A percentile compares a stretch with the other conserved stretches of the same genome.
Conservation (phyloP, 1,284 basidiomycete genomes). For the Pyrrhoderma lamaoense region DNA sequence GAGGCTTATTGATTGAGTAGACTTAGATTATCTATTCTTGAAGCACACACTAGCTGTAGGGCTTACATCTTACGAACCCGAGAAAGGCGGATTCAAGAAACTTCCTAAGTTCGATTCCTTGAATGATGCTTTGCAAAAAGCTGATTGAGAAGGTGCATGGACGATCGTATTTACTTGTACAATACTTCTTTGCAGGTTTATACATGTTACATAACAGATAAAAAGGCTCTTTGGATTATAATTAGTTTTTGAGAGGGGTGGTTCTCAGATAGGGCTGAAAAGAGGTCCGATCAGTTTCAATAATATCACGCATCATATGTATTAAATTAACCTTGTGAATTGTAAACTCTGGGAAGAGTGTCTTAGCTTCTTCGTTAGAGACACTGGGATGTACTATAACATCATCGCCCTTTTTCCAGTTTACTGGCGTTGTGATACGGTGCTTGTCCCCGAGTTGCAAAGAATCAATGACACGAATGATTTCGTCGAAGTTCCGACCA, state of each 20-base stretch:
- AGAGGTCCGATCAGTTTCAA: background rate
- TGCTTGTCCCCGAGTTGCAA: constrained; percentile 94
- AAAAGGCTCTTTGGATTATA: background rate
- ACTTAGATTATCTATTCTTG: too few relatives aligned
- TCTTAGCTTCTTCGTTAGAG: constrained; percentile 81
- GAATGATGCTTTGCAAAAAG: too few relatives aligned
- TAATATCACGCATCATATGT: background rate
- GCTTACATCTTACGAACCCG: too few relatives aligned
- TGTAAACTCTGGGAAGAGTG: constrained; percentile 70
- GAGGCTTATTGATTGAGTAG: too few relatives aligned
- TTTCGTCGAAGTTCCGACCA: constrained; percentile 79
- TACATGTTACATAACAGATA: constrained; percentile 24
- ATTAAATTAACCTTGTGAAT: constrained; percentile 52
- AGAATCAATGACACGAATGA: constrained; percentile 78
- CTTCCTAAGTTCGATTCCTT: too few relatives aligned
- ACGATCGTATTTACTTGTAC: too few relatives aligned
- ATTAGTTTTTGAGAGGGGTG: constrained; percentile 48
- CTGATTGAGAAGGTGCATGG: too few relatives aligned
- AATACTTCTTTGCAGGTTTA: too few relatives aligned
- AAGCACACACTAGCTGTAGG: too few relatives aligned
- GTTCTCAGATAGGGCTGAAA: constrained; percentile 68
- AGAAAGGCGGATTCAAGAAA: too few relatives aligned
- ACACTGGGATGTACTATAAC: constrained; percentile 95
- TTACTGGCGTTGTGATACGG: constrained; percentile 79
- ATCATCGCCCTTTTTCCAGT: constrained; percentile 91